phyloP scores from a whole-genome alignment of 352 stramenopile genomes.

The Halophytophthora batemanensis region DNA sequence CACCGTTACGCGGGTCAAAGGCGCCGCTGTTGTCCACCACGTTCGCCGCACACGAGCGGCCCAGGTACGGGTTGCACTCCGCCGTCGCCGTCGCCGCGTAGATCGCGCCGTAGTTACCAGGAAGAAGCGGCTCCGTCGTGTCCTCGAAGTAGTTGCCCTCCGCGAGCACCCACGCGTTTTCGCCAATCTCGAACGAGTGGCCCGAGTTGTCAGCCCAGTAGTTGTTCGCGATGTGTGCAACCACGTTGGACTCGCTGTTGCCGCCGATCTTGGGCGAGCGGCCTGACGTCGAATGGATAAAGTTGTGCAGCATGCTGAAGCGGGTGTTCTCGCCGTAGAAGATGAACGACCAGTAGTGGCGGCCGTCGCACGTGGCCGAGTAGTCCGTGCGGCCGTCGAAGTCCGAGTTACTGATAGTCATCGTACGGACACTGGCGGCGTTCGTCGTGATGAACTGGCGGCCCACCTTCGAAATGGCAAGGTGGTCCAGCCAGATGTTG shows the following conservation, averaged over 20 bases:
- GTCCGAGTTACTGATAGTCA: slow-evolving; percentile 55
- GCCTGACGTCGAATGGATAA: slow-evolving; percentile 34
- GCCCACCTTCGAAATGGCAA: slow-evolving; percentile 33
- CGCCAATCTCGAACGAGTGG: slow-evolving; percentile 32
- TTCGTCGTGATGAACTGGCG: slow-evolving; percentile 43
- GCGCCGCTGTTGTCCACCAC: slow-evolving; percentile 20
- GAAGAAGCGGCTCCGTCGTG: slow-evolving; percentile 15
- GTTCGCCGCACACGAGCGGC: slow-evolving; percentile 25
- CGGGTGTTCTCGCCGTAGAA: slow-evolving; percentile 26
- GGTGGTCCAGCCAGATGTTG: slow-evolving; percentile 49
- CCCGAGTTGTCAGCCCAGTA: slow-evolving; percentile 40
- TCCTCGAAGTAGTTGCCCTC: slow-evolving; percentile 50
- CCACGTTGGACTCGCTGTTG: slow-evolving; percentile 13
- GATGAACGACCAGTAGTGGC: slow-evolving; percentile 49
- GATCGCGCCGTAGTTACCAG: slow-evolving; percentile 8
- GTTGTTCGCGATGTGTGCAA: slow-evolving; percentile 39
- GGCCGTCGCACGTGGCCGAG: slow-evolving; percentile 42
- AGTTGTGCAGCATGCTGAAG: slow-evolving; percentile 34
- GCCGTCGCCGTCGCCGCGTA: slow-evolving; percentile 13
- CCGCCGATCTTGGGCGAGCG: slow-evolving; percentile 30
- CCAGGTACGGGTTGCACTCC: slow-evolving; percentile 21
- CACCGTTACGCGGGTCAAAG: slow-evolving; percentile 13
- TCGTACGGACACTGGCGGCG: slow-evolving; percentile 22
- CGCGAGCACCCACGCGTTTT: slow-evolving; percentile 30
- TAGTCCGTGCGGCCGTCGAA: slow-evolving; percentile 45